Evolutionary conservation across 495 filamentous ascomycete genomes (phyloP).

Genomic region (Chaetomium tenue): DNA sequence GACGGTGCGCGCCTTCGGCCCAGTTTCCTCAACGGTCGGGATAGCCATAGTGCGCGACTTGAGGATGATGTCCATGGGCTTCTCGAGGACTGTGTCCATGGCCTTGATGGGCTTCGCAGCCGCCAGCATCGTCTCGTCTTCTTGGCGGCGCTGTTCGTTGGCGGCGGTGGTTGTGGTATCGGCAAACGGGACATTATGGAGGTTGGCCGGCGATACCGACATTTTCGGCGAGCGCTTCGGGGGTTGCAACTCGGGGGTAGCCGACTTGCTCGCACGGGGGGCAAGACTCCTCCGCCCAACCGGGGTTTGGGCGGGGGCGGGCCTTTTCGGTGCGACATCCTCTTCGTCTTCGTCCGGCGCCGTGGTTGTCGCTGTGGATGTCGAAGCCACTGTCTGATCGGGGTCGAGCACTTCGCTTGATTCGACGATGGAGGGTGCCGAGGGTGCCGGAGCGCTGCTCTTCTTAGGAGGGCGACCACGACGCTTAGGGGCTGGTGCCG

Average conservation of each 20-base stretch:
- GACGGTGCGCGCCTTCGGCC: conserved; percentile 78
- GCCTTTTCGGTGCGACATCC: conserved; percentile 55
- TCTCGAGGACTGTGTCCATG: conserved; percentile 73
- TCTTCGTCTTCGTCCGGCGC: conserved; percentile 37
- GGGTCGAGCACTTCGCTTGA: conserved; percentile 60
- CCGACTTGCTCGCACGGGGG: conserved; percentile 46
- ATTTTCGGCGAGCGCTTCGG: conserved; percentile 47
- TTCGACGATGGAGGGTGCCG: conserved; percentile 46
- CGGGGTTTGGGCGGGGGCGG: conserved; percentile 45
- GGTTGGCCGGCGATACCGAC: conserved; percentile 45
- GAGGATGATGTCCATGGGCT: conserved; percentile 90
- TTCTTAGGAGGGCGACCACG: conserved; percentile 40
- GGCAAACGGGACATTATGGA: conserved; percentile 63
- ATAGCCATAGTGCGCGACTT: conserved; percentile 74
- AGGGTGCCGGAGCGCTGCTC: conserved; percentile 26
- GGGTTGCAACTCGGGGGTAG: conserved; percentile 53
- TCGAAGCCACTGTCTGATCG: conserved; percentile 48
- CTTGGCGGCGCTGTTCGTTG: conserved; percentile 45
- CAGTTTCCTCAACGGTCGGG: conserved; percentile 65
- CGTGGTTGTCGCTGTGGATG: conserved; percentile 29
- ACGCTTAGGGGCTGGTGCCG: conserved; percentile 26
- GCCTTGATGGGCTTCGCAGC: conserved; percentile 66
- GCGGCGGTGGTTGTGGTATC: conserved; percentile 74
- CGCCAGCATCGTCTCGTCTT: conserved; percentile 43
- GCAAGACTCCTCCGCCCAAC: conserved; percentile 68